These are phyloP conservation scores for Yarrowia phangngaensis DNA, from an alignment of 805 yeast genomes.

Conservation along the genomic window DNA sequence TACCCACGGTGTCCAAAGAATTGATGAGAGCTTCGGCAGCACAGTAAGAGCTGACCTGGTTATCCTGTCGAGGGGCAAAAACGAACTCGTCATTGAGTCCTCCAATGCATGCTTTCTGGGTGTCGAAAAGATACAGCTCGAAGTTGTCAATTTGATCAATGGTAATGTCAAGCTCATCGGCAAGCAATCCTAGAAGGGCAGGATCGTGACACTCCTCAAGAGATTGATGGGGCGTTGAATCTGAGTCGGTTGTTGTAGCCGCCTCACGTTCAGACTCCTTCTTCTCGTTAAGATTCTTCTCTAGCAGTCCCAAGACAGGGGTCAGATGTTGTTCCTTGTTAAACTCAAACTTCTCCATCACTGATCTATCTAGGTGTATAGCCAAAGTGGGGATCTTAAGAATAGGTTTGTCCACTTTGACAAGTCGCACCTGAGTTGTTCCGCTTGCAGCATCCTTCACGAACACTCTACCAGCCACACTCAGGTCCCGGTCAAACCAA, in stretches of 20 bases:
- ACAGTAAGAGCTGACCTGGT: slow-evolving; percentile 80
- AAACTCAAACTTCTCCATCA: slow-evolving; percentile 74
- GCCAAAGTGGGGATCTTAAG: slow-evolving; percentile 93
- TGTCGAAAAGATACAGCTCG: slow-evolving; percentile 79
- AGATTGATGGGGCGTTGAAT: slow-evolving; percentile 49
- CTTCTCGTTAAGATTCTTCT: slow-evolving; percentile 40
- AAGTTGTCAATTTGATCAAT: slow-evolving; percentile 75
- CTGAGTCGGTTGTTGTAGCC: slow-evolving; percentile 39
- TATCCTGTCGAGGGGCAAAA: slow-evolving; percentile 88
- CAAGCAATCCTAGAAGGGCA: slow-evolving; percentile 64
- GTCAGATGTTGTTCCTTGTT: slow-evolving; percentile 81
- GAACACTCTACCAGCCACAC: slow-evolving; percentile 88
- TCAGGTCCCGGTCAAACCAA: slow-evolving; percentile 93
- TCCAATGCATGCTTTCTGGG: slow-evolving; percentile 77
- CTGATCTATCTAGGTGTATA: slow-evolving; percentile 79
- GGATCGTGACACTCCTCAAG: slow-evolving; percentile 73
- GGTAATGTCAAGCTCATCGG: slow-evolving; percentile 55
- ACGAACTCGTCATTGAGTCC: slow-evolving; percentile 88
- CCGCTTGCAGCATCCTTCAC: slow-evolving; percentile 49
- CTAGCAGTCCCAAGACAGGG: slow-evolving; percentile 73
- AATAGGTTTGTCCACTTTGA: slow-evolving; percentile 77
- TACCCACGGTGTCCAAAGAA: slow-evolving; percentile 44
- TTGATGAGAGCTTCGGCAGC: slow-evolving; percentile 68
- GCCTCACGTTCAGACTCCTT: slow-evolving; percentile 31
- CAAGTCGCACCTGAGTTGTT: slow-evolving; percentile 57